Conservation (phyloP, 768 basidiomycete species). For the Suillus luteus region DNA sequence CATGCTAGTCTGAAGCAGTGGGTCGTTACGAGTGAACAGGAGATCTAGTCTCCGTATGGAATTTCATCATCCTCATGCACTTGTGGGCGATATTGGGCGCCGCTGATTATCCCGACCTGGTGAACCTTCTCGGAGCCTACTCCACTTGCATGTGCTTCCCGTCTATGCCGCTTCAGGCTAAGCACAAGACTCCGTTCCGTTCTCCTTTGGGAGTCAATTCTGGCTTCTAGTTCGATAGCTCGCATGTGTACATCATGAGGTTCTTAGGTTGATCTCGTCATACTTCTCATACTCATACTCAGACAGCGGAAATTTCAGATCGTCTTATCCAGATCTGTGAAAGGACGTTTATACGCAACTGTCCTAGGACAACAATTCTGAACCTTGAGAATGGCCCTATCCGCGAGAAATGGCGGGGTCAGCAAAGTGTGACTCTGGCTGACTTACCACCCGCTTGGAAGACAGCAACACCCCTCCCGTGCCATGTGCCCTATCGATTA, state of each 20-base stretch:
- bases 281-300: neutral
- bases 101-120: neutral
- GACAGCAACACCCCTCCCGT: slow-evolving; percentile 65
- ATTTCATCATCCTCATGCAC: neutral
- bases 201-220: too few relatives aligned
- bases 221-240: too few relatives aligned
- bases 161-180: neutral
- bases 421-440: slow-evolving; percentile 57
- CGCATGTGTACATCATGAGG: too few relatives aligned
- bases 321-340: too few relatives aligned
- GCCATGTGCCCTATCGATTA: slow-evolving; percentile 6
- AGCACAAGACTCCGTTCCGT: neutral
- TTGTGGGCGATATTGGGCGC: neutral
- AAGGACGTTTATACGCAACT: too few relatives aligned
- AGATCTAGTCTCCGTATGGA: neutral
- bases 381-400: too few relatives aligned
- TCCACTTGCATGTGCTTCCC: neutral
- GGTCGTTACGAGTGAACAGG: neutral
- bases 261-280: too few relatives aligned
- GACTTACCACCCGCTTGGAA: slow-evolving; percentile 36
- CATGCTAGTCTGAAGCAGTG: too few relatives aligned
- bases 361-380: too few relatives aligned
- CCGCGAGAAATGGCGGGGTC: slow-evolving; percentile 59
- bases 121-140: neutral
- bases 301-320: neutral